These are phyloP conservation scores for Carex scoparia DNA, from an alignment of 176 grass and related monocot genomes.

Conservation along the genomic window DNA sequence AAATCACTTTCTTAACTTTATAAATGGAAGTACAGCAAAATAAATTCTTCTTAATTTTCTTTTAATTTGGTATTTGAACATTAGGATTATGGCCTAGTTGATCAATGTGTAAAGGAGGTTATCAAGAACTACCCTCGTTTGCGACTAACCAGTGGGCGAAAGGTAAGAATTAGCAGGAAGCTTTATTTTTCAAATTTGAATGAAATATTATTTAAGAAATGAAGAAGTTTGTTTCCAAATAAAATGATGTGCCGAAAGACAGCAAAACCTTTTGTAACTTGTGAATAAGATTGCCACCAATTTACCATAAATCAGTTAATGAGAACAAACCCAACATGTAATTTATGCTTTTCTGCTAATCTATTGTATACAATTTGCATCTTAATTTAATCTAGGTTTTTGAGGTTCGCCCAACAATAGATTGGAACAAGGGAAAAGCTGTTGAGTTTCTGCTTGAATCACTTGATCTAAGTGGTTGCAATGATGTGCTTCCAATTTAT, in stretches of 20 bases:
- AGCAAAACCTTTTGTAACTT: neutral
- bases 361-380: neutral
- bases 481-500: conserved; percentile 85
- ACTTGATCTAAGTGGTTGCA: conserved; percentile 43
- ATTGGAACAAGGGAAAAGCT: conserved; percentile 99
- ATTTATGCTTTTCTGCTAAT: neutral
- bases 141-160: conserved; percentile 80
- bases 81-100: conserved; percentile 62
- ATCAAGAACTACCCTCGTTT: conserved; percentile 73
- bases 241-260: neutral
- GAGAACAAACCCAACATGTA: neutral
- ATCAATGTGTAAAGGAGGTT: conserved; percentile 54
- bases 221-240: neutral
- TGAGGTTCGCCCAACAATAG: conserved; percentile 86
- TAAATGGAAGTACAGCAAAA: neutral
- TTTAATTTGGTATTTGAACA: neutral
- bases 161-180: conserved; percentile 37
- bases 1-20: neutral
- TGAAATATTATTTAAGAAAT: neutral
- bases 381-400: conserved; percentile 58
- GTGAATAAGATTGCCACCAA: neutral
- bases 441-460: conserved; percentile 96
- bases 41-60: neutral
- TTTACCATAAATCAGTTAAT: neutral
- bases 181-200: neutral